Base-by-base conservation (phyloP, 768 basidiomycete species). In the Pilatotrama ljubarskyi region DNA sequence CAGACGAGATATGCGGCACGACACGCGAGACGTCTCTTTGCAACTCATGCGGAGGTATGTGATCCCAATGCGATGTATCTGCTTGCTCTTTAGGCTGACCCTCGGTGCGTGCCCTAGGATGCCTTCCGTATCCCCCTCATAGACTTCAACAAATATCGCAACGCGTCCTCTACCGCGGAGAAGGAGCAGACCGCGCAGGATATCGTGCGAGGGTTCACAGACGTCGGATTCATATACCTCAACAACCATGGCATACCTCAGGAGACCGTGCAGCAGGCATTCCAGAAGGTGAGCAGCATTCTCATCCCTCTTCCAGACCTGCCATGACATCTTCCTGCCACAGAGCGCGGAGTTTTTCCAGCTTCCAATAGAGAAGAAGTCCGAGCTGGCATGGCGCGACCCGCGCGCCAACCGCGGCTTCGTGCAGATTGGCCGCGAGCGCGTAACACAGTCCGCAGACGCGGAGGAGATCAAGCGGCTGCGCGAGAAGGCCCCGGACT, bases 401-500 rank as follows among this genome's bases (percentile, higher is more conserved):
- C 91, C 92, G 59, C 84, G 90, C 40, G 82, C 91, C 8, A 93
- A 95, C 67, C 82, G 93, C 55, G 93, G 93, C 32, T 94, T 93
- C 70, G 90, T 95, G 49, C 76, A 79, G 62, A 77, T 90, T 38
- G 93, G 93, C 17, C 83, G 93, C 18, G 93, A 95, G 72, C 87
- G 88, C 35, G 88, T 91, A 26, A 90, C 90, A 0, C 88, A 89
- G 61, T 86, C 87, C 24, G 76, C 80, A 32, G 84, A 91, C 72
- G 79, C 84, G 10, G 73, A 78, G 17, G 91, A 92, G 74, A 93
- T 95, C 64, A 87, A 85, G 44, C 72, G 79, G 43, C 75, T 94
- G 20, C 85, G 93, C n/a, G 77, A 75, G 58, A 85, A 84, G 59
- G 85, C 92, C 0, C 92, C 93, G 0, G 92, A 93, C 69, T 84